Base-by-base conservation (phyloP, 139 green algal genomes). In the Nannochloris sp. region DNA sequence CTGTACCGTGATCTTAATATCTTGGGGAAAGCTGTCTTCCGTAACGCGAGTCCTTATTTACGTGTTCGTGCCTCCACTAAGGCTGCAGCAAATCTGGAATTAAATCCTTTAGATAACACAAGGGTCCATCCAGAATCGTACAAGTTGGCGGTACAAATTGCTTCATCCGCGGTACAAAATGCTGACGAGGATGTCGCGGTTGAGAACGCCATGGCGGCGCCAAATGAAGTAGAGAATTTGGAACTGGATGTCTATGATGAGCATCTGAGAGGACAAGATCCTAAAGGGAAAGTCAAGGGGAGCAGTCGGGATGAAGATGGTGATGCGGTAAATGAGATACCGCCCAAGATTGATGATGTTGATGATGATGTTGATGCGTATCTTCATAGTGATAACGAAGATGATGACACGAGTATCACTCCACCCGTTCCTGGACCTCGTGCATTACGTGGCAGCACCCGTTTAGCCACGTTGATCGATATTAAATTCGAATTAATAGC, bases 111-210 rank as follows among this genome's bases (percentile, higher is more conserved):
- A 59, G 91, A 97, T 64, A 79, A 89, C 57, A 85, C 73, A 2
- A 73, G 91, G 13, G 78, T 97, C 15, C 81, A 91, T 60, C 87
- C 90, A 3, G 74, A 86, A 72, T 57, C 36, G 29, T 89, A 89
- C 61, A 29, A 37, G 2, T 32, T 60, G 3, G 83, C 82, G 6
- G 45, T 71, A 12, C 19, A 54, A 51, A 63, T 87, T 15, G 62
- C 67, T 58, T 33, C 32, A 47, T 37, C 14, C 19, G 58, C 37
- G 19, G 29, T 44, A 10, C 31, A 23, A 23, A 38, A 24, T 2
- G 51, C 15, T 3, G 59, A 33, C 33, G 45, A 42, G 5, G 36
- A 67, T 27, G 37, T 42, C 23, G 54, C 60, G 3, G 65, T 81
- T 25, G 72, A 84, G 55, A 60, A 71, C 14, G 75, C 72, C 5